Evolutionary conservation across 805 yeast genomes (phyloP), one percentile per base, ranked within the genome.

Genomic region (Candida verbasci): DNA sequence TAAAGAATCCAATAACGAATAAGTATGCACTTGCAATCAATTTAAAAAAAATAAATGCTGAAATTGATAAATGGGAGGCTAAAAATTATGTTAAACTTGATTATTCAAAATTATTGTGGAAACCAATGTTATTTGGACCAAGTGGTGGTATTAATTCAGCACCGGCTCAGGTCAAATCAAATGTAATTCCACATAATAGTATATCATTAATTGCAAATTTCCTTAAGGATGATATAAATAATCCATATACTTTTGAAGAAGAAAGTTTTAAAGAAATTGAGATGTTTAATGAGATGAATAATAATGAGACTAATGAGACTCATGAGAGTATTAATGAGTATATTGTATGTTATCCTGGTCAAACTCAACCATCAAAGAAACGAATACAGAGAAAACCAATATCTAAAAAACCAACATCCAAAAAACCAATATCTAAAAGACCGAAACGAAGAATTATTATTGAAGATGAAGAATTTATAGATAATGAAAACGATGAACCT

Each of bases 101-200:
- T 29, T 72, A 77, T 3, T 60, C 63, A 0, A 67, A 69, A 28
- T 60, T 87, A 10, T 43, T 86, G 10, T 87, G 96, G 95, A 84
- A 82, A 48, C 88, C 89, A 1, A 71, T 85, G 58, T 72, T 85
- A n/a, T 72, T 78, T 48, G 95, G 95, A 0, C 91, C 93, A 0
- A 81, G 89, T 0, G 87, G 93, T 16, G 95, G 95, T 10, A 80
- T 86, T 24, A 82, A 83, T 48, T 76, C 82, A 0, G 78, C 76
- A 0, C 70, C 76, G 1, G 65, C 73, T 1, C 53, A 52, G 59
- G 62, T 59, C 24, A 34, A 31, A 43, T 35, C 38, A 43, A 47
- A 32, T 43, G 29, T 49, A 1, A 43, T 48, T 12, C 45, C 60
- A 17, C 58, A 62, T 55, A 71, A 74, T 30, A 76, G 75, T 47